Evolutionary conservation across 768 basidiomycete species (phyloP), one percentile per base, ranked within the genome.

Genomic region (Mycena metata): DNA sequence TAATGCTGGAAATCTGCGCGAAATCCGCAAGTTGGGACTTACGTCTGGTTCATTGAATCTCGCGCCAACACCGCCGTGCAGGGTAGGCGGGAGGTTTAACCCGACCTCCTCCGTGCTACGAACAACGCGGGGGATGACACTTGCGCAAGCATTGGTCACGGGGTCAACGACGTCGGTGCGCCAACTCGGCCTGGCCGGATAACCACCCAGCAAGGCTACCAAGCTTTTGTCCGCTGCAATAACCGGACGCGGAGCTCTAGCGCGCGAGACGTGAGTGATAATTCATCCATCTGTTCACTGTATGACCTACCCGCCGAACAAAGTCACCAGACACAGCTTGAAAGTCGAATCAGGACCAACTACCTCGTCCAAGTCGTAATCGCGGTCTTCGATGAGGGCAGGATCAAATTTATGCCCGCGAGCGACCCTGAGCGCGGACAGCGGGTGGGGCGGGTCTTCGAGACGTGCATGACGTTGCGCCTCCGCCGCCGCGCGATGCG

Each of bases 281-380:
- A n/a, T n/a, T n/a, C n/a, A n/a, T n/a, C n/a, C n/a, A n/a, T n/a
- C n/a, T n/a, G n/a, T n/a, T n/a, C n/a, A n/a, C n/a, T n/a, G n/a
- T n/a, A n/a, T n/a, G n/a, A 63, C 61, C 10, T 33, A 54, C 51
- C 19, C 17, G 2, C 35, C 61, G 3, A 36, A 36, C 61, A 50
- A 63, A 6, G 61, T 50, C 11, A 63, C 26, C 17, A 61, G 23
- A 2, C 60, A 6, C 5, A 61, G 6, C 9, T 30, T n/a, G 26
- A 61, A 61, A 12, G 9, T 7, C 11, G 61, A 52, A 1, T 43
- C 10, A 2, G 24, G 6, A 6, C 61, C 61, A 0, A 54, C 51
- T 5, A 63, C 42, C 61, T 63, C 61, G 26, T 17, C 5, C 16
- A 52, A 16, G 5, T 63, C 41, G 51, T 63, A 63, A 5, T 63